A percentile compares a stretch with the other conserved stretches of the same genome.
Evolutionary conservation across 805 yeast species (phyloP).

Genomic region (Pichia gijzeniarum): DNA sequence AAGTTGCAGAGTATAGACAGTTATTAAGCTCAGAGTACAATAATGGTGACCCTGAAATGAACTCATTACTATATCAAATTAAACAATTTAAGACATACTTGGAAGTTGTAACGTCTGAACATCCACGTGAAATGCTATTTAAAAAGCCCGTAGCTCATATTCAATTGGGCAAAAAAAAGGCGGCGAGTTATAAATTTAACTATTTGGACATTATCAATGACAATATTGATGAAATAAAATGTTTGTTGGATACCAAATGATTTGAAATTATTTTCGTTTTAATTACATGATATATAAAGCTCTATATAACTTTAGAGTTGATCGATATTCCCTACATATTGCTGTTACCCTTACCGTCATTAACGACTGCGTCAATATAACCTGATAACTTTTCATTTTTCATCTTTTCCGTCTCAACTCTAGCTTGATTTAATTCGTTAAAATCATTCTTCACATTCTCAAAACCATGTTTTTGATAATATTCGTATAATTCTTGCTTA

Average conservation of each 20-base stretch:
- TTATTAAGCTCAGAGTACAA: conserved; percentile 10
- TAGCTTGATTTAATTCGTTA: conserved; percentile 19
- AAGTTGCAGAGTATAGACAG: conserved; percentile 23
- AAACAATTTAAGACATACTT: conserved; percentile 28
- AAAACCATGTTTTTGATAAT: conserved; percentile 21
- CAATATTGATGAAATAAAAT: conserved; percentile 18
- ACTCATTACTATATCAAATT: conserved; percentile 29
- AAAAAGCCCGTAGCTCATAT: conserved; percentile 22
- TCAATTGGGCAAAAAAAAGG: conserved; percentile 3
- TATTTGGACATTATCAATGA: conserved; percentile 25
- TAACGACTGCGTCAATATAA: conserved; percentile 2
- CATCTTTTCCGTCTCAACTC: conserved; percentile 16
- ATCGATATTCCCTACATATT: too few species aligned
- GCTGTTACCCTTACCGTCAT: background rate
- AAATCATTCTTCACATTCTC: conserved; percentile 21
- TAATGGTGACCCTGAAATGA: conserved; percentile 28
- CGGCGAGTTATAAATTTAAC: conserved; percentile 16
- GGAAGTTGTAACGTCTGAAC: conserved; percentile 29
- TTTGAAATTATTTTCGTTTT: background rate
- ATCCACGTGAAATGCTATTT: conserved; percentile 30
- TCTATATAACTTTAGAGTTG: background rate
- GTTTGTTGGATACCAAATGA: background rate
- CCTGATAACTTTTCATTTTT: conserved; percentile 10
- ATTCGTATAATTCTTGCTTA: conserved; percentile 21
- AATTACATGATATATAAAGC: background rate